Base-by-base conservation (phyloP, 2,329 filamentous ascomycete species). In the Thielaviopsis populi region DNA sequence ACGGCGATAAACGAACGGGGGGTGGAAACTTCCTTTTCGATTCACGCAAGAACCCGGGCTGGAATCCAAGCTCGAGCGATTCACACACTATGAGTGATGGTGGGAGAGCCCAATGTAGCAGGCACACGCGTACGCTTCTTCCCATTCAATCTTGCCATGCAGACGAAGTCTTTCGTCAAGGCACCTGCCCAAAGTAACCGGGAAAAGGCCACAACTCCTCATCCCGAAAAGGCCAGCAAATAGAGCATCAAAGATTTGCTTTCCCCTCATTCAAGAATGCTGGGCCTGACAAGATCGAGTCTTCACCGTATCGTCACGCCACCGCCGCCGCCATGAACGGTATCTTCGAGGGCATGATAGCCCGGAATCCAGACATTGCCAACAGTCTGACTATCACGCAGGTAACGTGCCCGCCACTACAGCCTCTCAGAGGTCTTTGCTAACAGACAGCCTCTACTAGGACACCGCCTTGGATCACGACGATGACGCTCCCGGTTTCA, bases 401-500 rank as follows among this genome's bases (percentile, higher is more conserved):
- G 30, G 58, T 60, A 60, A 30, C 10, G 10, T 3, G 15, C 5
- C 22, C 15, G 5, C 1, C 19, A 17, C 7, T 24, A 7, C 13
- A 30, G 10, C 17, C 24, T 19, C 19, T 22, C 8, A 11, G 13
- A 2, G 15, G 2, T 5, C 1, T 11, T 24, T 37, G 33, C 40
- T 60, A 46, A 60, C 22, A 27, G 19, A 43, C 10, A 30, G 10
- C 13, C 19, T 60, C 43, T 48, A 7, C n/a, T 13, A 61, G 54
- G 37, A 63, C 43, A 19, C n/a, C 30, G 27, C 53, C 10, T n/a
- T 15, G 6, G 50, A 37, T 27, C 40, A 62, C 40, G 59, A 59
- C 19, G 59, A 64, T 27, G 10, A 53, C 6, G 17, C 54, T 10
- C 19, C 65, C n/a, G 65, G 59, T 11, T 66, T 66, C 40, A 62